These are phyloP conservation scores for Blastobotrys apis DNA, from an alignment of 1,139 yeast species.

Conservation along the genomic window DNA sequence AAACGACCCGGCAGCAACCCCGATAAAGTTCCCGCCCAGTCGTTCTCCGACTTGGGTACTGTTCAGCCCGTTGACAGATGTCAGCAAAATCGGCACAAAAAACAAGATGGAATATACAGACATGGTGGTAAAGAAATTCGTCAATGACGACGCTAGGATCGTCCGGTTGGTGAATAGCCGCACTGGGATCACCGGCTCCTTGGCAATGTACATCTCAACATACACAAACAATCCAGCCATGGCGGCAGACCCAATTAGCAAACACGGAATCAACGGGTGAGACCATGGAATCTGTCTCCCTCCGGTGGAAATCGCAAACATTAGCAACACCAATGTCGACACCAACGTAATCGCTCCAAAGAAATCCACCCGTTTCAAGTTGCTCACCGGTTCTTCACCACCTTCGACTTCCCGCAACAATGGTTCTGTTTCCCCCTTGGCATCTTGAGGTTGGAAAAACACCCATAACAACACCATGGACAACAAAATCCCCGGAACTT, in stretches of 20 bases:
- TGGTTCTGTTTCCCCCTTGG: background rate
- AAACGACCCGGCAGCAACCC: conserved; percentile 65
- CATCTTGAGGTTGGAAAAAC: conserved; percentile 10
- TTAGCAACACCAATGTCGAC: conserved; percentile 45
- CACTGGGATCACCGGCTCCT: conserved; percentile 67
- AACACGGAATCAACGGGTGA: conserved; percentile 35
- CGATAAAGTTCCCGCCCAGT: conserved; percentile 60
- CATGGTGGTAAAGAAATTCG: conserved; percentile 65
- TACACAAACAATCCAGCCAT: conserved; percentile 35
- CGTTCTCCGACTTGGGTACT: conserved; percentile 62
- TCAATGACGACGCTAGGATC: conserved; percentile 56
- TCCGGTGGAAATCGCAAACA: conserved; percentile 67
- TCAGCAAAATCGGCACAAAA: conserved; percentile 61
- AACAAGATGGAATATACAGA: conserved; percentile 51
- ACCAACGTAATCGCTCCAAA: conserved; percentile 63
- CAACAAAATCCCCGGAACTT: conserved; percentile 58
- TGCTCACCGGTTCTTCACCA: background rate
- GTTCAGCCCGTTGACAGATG: conserved; percentile 51
- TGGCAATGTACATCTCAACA: conserved; percentile 52
- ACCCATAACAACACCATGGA: conserved; percentile 42
- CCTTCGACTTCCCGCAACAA: background rate
- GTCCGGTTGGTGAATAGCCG: conserved; percentile 53
- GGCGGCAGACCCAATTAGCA: conserved; percentile 19
- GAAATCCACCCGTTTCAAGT: conserved; percentile 54
- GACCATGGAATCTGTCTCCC: conserved; percentile 51